phyloP scores from a whole-genome alignment of 768 basidiomycete genomes.

The Coprinopsis strossmayeri region DNA sequence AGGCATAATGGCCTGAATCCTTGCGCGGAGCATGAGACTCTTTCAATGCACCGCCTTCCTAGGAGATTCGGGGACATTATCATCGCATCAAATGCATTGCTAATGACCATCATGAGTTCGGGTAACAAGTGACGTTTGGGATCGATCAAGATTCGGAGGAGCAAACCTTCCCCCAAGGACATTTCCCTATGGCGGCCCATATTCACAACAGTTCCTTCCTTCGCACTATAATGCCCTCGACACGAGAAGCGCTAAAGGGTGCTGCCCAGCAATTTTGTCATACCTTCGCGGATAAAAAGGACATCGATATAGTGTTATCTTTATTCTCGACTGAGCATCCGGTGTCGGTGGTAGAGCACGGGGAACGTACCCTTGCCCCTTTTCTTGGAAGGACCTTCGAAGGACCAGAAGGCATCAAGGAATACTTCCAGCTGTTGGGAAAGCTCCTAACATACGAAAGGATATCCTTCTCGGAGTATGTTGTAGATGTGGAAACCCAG shows the following conservation, averaged over 20 bases:
- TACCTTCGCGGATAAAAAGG: conserved; percentile 41
- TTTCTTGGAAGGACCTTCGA: conserved; percentile 49
- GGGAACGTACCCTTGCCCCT: conserved; percentile 46
- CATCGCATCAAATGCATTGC: too few relatives aligned
- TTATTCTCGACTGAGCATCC: conserved; percentile 43
- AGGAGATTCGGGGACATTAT: too few relatives aligned
- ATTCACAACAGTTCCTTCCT: background rate
- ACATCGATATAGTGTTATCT: conserved; percentile 35
- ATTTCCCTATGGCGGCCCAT: background rate
- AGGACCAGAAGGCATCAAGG: conserved; percentile 34
- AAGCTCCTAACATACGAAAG: conserved; percentile 41
- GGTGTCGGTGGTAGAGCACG: conserved; percentile 47
- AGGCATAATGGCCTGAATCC: too few relatives aligned
- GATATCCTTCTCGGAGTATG: conserved; percentile 48
- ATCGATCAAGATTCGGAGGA: background rate
- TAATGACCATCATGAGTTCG: too few relatives aligned
- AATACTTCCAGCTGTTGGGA: conserved; percentile 45
- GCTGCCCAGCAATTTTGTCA: conserved; percentile 45
- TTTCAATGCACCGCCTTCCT: too few relatives aligned
- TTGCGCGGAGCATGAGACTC: too few relatives aligned
- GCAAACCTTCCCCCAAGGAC: background rate
- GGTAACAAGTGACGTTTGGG: too few relatives aligned
- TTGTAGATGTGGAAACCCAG: conserved; percentile 42
- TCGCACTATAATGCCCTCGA: conserved; percentile 14
- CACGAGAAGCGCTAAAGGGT: conserved; percentile 30